Evolutionary conservation across 108 stramenopile species (phyloP), one percentile per base, ranked within the genome.

Genomic region (Nannochloropsis salina): DNA sequence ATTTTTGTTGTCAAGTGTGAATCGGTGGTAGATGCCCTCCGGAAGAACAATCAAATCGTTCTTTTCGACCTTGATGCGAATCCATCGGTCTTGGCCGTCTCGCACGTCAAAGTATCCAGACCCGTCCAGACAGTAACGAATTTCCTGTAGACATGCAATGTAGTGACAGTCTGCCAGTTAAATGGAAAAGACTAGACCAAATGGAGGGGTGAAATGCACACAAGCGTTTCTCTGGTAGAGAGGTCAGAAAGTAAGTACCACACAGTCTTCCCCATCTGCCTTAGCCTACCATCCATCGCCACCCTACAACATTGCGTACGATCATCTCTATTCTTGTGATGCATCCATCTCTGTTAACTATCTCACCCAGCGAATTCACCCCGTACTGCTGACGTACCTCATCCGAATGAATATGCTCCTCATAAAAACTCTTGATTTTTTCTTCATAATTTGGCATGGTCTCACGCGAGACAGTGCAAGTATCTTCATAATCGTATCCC

Each of bases 381-480:
- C 31, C 61, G 20, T 74, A 8, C n/a, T 15, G 20, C n/a, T n/a
- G 61, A 74, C 61, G 61, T 74, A 74, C 61, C 61, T 98, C 98
- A 43, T 96, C 97, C 85, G 94, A 93, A 87, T 98, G 96, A 86
- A 97, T 97, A 90, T 98, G 98, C 92, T 98, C 98, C 84, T 96
- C 94, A 91, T 96, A 94, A 92, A 97, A 97, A 6, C 92, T 88
- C 90, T 95, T 95, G 88, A 97, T 93, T 86, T 96, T 97, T 15
- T 90, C 90, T 22, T 97, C 97, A 84, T 94, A 97, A 81, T 93
- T 94, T 9, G 95, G 94, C 15, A 96, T 90, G 84, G 91, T 95
- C 41, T 97, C 98, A 43, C 95, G 95, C 85, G 92, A 93, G 83
- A 96, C 92, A 42, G 94, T 94, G 88, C 96, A 94, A 82, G 96